Evolutionary conservation across 2,329 filamentous ascomycete genomes (phyloP), one percentile per base, ranked within the genome.

Genomic region (Hypoxylon sp.): DNA sequence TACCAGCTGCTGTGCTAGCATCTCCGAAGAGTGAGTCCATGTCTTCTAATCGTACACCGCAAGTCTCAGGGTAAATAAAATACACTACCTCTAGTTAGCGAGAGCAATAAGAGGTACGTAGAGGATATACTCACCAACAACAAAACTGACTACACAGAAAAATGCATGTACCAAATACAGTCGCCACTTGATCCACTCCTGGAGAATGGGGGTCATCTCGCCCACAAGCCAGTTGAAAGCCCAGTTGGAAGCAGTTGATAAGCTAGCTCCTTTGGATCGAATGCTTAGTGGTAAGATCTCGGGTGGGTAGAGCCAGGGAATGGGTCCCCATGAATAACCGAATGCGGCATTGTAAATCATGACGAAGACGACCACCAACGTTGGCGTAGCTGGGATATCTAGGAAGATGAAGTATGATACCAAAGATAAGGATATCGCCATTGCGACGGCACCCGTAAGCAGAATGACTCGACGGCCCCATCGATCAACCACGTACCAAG

Each of bases 291-390:
- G 96, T 46, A 99, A 85, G 68, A 99, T 99, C 85, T 99, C 96
- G n/a, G 96, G 96, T 13, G 96, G 96, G 79, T 98, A 98, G 14
- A 99, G 84, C 96, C 96, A 99, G 7, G 96, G 96, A 68, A 99
- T 97, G 0, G 96, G 96, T 17, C 96, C 96, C 96, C 96, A 99
- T 14, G 87, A 89, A 77, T 94, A 97, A 51, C 96, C 96, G 79
- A 98, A 99, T 6, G 96, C 92, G 4, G 95, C 96, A 76, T 99
- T 99, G 83, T 98, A 99, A 53, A 98, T 91, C 92, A 98, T 97
- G 77, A 99, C 96, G 76, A 97, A 97, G 55, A 97, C 81, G 53
- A 98, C 96, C 2, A 98, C 96, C 78, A 97, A 81, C 5, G 87
- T 91, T 2, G 92, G 94, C 1, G 96, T 98, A 74, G 86, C 85